Evolutionary conservation across 805 yeast genomes (phyloP).

Genomic region (Barnettozyma salicaria): DNA sequence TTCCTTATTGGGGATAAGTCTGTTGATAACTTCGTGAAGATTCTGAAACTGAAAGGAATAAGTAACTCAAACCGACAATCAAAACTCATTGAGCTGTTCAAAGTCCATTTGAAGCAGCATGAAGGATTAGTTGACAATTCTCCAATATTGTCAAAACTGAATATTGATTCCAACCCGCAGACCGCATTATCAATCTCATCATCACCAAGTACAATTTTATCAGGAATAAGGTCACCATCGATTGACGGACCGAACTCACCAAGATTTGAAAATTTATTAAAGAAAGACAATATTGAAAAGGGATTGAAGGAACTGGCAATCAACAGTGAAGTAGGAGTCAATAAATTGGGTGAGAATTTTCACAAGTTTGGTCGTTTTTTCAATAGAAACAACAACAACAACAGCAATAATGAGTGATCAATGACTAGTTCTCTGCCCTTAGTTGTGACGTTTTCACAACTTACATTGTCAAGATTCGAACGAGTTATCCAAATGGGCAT

Average conservation of each 20-base stretch:
- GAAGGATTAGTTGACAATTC: constrained; percentile 24
- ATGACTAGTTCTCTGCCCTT: neutral
- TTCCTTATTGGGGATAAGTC: constrained; percentile 60
- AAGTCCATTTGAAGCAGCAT: constrained; percentile 24
- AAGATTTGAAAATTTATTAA: constrained; percentile 24
- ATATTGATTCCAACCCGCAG: constrained; percentile 9
- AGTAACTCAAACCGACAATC: constrained; percentile 18
- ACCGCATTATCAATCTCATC: neutral
- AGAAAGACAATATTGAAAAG: constrained; percentile 29
- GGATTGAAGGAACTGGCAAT: constrained; percentile 33
- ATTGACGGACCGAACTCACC: constrained; percentile 21
- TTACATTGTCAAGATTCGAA: too few relatives aligned
- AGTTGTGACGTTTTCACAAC: too few relatives aligned
- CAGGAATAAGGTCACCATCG: constrained; percentile 16
- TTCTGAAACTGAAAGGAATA: constrained; percentile 59
- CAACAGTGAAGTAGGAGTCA: constrained; percentile 57
- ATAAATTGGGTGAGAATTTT: constrained; percentile 59
- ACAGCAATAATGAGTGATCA: neutral
- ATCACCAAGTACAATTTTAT: constrained; percentile 9
- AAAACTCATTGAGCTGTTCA: constrained; percentile 23
- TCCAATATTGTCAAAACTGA: constrained; percentile 22
- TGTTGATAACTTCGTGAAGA: constrained; percentile 54
- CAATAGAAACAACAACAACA: constrained; percentile 30
- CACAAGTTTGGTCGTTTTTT: constrained; percentile 49
- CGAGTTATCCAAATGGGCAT: too few relatives aligned